Base-by-base conservation (phyloP, 1,139 yeast genomes). In the Saccharomyces hybrid region DNA sequence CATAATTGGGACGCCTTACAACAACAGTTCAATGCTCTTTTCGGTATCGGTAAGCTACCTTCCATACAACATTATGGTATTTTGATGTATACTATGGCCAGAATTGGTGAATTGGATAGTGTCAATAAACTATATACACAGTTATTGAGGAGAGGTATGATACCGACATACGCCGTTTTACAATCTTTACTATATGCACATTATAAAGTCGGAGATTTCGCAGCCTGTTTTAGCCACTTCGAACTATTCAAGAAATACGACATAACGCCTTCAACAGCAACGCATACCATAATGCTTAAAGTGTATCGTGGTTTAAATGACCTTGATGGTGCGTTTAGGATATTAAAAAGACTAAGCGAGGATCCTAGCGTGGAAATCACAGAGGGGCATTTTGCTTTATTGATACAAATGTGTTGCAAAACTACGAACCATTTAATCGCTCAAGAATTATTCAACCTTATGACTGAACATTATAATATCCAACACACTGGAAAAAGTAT, bases 1-100 rank as follows among this genome's bases (percentile, higher is more conserved):
- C 75, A 78, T 47, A 80, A 83, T 59, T 86, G 90, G 86, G 70
- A 71, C 29, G 72, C 78, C 5, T 73, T 88, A 57, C 86, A 84
- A 64, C 63, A 71, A n/a, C 78, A 81, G 51, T 84, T 88, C 63
- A 88, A 86, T 58, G 76, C 75, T 2, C 73, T 86, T 67, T 79
- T 82, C 58, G 84, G 84, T 1, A 71, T 76, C 27, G 84, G 83
- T 1, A 73, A 79, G 47, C 69, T 80, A 26, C 87, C 90, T 0
- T 77, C 78, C 51, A 70, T 79, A 13, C 66, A 73, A 5, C 90
- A 86, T 64, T 87, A 86, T 65, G 77, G 81, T 3, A 77, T 82
- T 38, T 82, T 86, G 4, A 81, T 89, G 80, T 72, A 75, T 53
- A 83, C 89, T 0, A 72, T 88, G 57, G 82, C 88, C 0, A 65